Evolutionary conservation across 2,329 filamentous ascomycete species (phyloP), one percentile per base, ranked within the genome.

Genomic region (Xylariaceae sp.): DNA sequence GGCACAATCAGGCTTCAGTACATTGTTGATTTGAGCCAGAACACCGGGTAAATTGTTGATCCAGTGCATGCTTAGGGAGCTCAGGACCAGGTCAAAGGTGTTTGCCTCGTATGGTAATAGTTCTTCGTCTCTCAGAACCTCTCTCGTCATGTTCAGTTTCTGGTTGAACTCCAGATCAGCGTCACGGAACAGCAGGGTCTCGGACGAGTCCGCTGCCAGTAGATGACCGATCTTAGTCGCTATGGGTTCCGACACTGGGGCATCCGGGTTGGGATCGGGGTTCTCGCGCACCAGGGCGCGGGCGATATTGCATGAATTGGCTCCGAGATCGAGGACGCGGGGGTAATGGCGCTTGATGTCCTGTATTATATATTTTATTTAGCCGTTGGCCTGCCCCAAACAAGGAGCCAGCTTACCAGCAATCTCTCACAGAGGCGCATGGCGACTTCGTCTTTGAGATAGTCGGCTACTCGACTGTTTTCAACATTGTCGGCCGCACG

Each of bases 271-370:
- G 7, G 73, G 75, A 57, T 87, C 82, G 1, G 81, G 79, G 59
- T 88, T 81, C 43, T 81, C 74, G 49, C 81, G 72, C 53, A 84
- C 85, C 34, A 97, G 76, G 42, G 87, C 86, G 48, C 85, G 82
- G 16, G 90, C 90, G 47, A 98, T 82, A 65, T 96, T 95, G 75
- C 91, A 96, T 47, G 91, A 88, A 63, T 97, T 95, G 48, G 93
- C 91, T 48, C 93, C 93, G 24, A 96, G 81, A 64, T 98, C 93
- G 46, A 98, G 85, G 18, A 89, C 89, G 51, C 80, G 76, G 34
- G 85, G 79, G 56, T 95, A 96, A 42, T 81, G 74, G 24, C 93
- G 86, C 56, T 95, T 95, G 70, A 98, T 94, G 61, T 97, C 90
- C 53, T 57, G 4, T 34, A 34, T 12, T 18, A 18, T 4, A 16